phyloP scores from a whole-genome alignment of 2,329 filamentous ascomycete species.

The Neonectria sp. region DNA sequence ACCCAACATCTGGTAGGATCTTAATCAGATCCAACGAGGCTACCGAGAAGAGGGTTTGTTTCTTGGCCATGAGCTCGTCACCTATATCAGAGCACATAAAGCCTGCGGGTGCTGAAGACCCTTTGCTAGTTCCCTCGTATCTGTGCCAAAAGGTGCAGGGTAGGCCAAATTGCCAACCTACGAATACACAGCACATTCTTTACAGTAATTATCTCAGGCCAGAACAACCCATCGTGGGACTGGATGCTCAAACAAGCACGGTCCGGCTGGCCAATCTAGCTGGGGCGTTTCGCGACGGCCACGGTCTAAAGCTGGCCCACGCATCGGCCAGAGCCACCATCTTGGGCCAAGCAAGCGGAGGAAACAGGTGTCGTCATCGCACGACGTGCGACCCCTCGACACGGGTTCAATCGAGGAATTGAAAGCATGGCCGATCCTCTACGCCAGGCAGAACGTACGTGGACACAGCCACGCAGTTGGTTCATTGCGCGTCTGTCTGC shows the following conservation, averaged over 20 bases:
- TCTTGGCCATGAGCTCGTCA: not conserved
- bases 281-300: slow-evolving; percentile 7
- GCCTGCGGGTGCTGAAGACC: not conserved
- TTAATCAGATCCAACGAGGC: not conserved
- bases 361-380: slow-evolving; percentile 2
- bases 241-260: not conserved
- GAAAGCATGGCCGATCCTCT: not conserved
- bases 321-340: slow-evolving; percentile 2
- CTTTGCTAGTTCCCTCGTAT: slow-evolving; percentile 5
- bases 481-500: not conserved
- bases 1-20: not conserved
- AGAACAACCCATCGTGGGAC: not conserved
- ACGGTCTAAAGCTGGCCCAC: not conserved
- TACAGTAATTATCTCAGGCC: not conserved
- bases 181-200: not conserved
- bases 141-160: not conserved
- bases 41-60: not conserved
- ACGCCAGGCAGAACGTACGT: slow-evolving; percentile 2
- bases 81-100: not conserved
- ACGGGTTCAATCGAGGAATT: not conserved
- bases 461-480: slow-evolving; percentile 9
- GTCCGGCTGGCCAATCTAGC: slow-evolving; percentile 3
- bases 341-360: not conserved
- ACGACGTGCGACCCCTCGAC: not conserved
- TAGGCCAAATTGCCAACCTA: not conserved